phyloP scores from a whole-genome alignment of 176 grass and related monocot species.

The Secale cereale region DNA sequence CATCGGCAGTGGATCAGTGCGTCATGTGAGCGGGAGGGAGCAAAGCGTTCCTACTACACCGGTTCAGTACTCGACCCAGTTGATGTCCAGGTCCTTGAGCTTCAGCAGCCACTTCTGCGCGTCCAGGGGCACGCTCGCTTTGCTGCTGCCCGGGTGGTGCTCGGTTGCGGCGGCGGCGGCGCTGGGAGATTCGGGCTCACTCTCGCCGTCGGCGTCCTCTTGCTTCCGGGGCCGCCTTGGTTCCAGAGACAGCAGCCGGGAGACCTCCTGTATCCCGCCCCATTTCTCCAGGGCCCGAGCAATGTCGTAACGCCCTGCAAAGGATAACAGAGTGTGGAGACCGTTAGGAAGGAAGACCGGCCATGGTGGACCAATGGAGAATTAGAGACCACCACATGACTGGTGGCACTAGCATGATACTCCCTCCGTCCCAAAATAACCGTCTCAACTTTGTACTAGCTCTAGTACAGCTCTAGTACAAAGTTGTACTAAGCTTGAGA shows the following conservation, averaged over 20 bases:
- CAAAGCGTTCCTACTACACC: too few relatives aligned
- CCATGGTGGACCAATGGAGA: background rate
- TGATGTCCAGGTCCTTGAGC: slow-evolving; percentile 70
- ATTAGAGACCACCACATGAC: too few relatives aligned
- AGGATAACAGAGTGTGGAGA: background rate
- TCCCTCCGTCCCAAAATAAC: too few relatives aligned
- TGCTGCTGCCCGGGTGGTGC: background rate
- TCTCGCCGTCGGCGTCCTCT: slow-evolving; percentile 30
- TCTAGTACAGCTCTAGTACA: too few relatives aligned
- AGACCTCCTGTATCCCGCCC: slow-evolving; percentile 91
- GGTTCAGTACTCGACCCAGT: slow-evolving; percentile 63
- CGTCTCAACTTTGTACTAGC: too few relatives aligned
- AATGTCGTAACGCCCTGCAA: slow-evolving; percentile 80
- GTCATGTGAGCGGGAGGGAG: too few relatives aligned
- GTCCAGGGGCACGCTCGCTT: slow-evolving; percentile 26
- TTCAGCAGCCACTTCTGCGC: slow-evolving; percentile 71
- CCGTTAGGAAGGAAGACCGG: background rate
- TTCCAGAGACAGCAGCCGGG: slow-evolving; percentile 73
- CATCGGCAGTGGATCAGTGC: too few relatives aligned
- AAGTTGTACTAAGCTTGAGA: too few relatives aligned
- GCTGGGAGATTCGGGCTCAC: slow-evolving; percentile 23
- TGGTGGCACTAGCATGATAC: background rate
- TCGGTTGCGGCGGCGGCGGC: background rate
- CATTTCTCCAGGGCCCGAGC: slow-evolving; percentile 93
- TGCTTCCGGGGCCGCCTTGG: slow-evolving; percentile 49